Base-by-base conservation (phyloP, 2,329 filamentous ascomycete genomes). In the Lasiodiplodia gonubiensis region DNA sequence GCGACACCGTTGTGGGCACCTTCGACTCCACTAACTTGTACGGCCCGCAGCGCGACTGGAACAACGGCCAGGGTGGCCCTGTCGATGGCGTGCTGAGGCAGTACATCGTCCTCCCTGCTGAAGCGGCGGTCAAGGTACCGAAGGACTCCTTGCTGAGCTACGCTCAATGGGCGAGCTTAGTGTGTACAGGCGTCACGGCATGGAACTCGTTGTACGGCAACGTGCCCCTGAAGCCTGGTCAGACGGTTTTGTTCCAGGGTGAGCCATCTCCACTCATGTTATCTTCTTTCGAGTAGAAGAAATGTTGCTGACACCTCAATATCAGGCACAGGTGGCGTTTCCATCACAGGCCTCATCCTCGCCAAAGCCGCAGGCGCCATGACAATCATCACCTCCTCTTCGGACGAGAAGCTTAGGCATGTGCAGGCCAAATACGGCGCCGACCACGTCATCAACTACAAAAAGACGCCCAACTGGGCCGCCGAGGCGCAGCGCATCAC, bases 361-460 rank as follows among this genome's bases (percentile, higher is more conserved):
- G 84, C 81, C 18, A 84, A 83, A 70, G 84, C 84, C 8, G 75
- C 76, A 1, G 82, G 78, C 11, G 80, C 80, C 0, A 78, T 72
- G 70, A 81, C 81, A 2, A 84, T 85, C 16, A 69, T 74, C 69
- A 85, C 83, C 0, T 85, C 83, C 2, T 85, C 84, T 0, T 83
- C 80, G 5, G 82, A 86, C 69, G 70, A 76, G 2, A 86, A 87
- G 70, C 77, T 86, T 7, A 70, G 74, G 10, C 59, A 73, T 3
- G 78, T 77, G 6, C 75, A 77, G 68, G 67, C 69, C 33, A 74
- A 72, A 18, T 74, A 76, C 35, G 83, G 84, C 14, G 83, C 80
- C 2, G 80, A 83, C 60, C 73, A 81, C 64, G 77, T 75, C 2
- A 82, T 86, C 75, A 86, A 86, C 74, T 86, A 86, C 74, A 81